Evolutionary conservation across 1,284 basidiomycete species (phyloP).

Genomic region (Boletus sp.): DNA sequence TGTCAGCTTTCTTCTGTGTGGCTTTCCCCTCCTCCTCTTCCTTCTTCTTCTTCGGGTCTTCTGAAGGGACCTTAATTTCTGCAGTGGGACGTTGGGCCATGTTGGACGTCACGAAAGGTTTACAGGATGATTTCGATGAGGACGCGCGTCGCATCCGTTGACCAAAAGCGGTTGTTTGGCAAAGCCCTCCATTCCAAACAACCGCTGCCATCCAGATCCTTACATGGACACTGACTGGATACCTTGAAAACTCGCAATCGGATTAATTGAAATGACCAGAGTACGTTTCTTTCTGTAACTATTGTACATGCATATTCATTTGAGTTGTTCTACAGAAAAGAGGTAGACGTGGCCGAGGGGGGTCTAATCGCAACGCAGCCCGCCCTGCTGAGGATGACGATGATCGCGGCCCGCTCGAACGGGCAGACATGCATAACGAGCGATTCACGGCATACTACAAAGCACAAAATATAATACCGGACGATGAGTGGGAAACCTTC

Average conservation of each 20-base stretch:
- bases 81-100: constrained; percentile 62
- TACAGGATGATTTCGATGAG: constrained; percentile 17
- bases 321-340: constrained; percentile 11
- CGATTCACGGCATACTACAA: constrained; percentile 78
- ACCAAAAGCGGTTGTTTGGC: constrained; percentile 34
- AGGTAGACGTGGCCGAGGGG: constrained; percentile 8
- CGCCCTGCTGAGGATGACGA: constrained; percentile 12
- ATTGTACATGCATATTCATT: background rate
- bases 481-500: constrained; percentile 80
- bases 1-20: constrained; percentile 44
- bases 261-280: constrained; percentile 13
- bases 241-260: background rate
- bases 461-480: constrained; percentile 66
- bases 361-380: constrained; percentile 5
- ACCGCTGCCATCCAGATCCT: constrained; percentile 9
- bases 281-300: constrained; percentile 12
- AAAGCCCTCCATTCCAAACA: constrained; percentile 35
- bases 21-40: constrained; percentile 42
- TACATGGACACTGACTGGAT: background rate
- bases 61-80: constrained; percentile 59
- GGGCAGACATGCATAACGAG: constrained; percentile 67
- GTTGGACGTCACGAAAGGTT: constrained; percentile 10
- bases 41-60: constrained; percentile 75
- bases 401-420: constrained; percentile 49
- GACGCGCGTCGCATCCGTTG: constrained; percentile 32